These are phyloP conservation scores for Salvia miltiorrhiza DNA, from an alignment of 257 asterid species.

Conservation along the genomic window DNA sequence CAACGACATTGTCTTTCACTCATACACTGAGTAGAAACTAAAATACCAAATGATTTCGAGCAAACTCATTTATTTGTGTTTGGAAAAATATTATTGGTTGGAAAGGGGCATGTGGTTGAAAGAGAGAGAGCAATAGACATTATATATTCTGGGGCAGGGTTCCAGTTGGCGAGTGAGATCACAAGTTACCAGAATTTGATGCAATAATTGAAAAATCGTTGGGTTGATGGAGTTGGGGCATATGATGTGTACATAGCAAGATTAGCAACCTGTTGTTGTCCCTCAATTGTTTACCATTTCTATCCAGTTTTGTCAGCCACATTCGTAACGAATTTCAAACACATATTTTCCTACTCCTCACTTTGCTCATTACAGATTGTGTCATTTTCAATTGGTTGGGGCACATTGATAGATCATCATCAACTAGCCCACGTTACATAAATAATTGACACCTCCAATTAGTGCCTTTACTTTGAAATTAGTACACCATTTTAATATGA, in stretches of 20 bases:
- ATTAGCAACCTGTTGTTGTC: background rate
- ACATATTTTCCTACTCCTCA: background rate
- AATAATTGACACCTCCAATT: conserved; percentile 19
- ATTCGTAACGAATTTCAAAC: background rate
- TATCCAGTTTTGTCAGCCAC: background rate
- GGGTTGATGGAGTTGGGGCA: conserved; percentile 17
- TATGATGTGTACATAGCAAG: conserved; percentile 4
- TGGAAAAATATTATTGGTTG: too few species aligned
- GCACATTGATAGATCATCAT: conserved; percentile 24
- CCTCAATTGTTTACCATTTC: background rate
- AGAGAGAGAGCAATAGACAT: conserved; percentile 6
- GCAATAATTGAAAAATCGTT: background rate
- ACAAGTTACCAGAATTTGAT: background rate
- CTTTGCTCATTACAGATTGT: conserved; percentile 1
- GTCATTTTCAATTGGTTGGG: conserved; percentile 38
- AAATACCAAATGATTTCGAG: background rate
- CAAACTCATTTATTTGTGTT: too few species aligned
- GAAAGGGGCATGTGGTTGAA: background rate
- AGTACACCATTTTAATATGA: conserved; percentile 25
- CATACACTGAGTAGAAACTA: background rate
- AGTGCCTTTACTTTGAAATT: conserved; percentile 14
- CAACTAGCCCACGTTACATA: conserved; percentile 20
- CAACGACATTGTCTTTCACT: background rate
- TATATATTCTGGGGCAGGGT: background rate
- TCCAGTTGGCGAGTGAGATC: conserved; percentile 11